Percentiles rank a stretch among this genome's conserved stretches.
Conservation (phyloP, 2,329 filamentous ascomycete genomes). For the Fonsecaea nubica region DNA sequence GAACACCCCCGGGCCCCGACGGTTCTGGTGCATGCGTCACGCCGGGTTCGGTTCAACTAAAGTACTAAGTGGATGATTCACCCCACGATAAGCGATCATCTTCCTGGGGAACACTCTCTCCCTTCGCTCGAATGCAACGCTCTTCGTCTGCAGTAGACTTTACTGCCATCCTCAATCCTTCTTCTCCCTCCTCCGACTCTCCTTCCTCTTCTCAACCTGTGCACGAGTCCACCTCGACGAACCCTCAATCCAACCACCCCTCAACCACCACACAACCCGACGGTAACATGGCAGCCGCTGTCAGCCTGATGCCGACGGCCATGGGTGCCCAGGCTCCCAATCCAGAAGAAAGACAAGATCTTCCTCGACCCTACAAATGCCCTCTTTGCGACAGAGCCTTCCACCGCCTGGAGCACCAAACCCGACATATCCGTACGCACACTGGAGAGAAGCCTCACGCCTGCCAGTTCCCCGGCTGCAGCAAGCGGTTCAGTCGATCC, state of each 20-base stretch:
- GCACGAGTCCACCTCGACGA: slow-evolving; percentile 24
- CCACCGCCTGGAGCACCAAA: slow-evolving; percentile 95
- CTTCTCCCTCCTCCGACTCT: slow-evolving; percentile 22
- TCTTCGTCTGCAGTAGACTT: slow-evolving; percentile 41
- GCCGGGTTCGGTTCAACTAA: slow-evolving; percentile 21
- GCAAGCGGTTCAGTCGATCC: slow-evolving; percentile 94
- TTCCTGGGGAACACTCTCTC: slow-evolving; percentile 33
- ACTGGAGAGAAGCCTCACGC: slow-evolving; percentile 98
- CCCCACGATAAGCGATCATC: slow-evolving; percentile 40
- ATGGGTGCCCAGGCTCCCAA: slow-evolving; percentile 59
- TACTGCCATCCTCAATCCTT: slow-evolving; percentile 40
- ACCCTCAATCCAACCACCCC: slow-evolving; percentile 4
- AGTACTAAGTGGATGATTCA: slow-evolving; percentile 34
- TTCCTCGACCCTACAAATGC: slow-evolving; percentile 97
- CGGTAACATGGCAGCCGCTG: slow-evolving; percentile 52
- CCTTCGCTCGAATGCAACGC: slow-evolving; percentile 40
- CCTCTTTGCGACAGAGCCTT: slow-evolving; percentile 98
- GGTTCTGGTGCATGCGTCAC: slow-evolving; percentile 31
- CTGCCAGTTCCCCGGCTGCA: slow-evolving; percentile 93
- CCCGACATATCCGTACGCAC: slow-evolving; percentile 90
- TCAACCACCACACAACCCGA: slow-evolving; percentile 40
- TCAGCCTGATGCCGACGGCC: slow-evolving; percentile 53
- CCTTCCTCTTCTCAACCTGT: slow-evolving; percentile 32
- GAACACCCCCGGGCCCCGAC: slow-evolving; percentile 30
- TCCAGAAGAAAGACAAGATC: slow-evolving; percentile 73